Percentiles rank a stretch among this genome's conserved stretches.
These are phyloP conservation scores for Suillus subaureus DNA, from an alignment of 768 basidiomycete species.

Conservation along the genomic window DNA sequence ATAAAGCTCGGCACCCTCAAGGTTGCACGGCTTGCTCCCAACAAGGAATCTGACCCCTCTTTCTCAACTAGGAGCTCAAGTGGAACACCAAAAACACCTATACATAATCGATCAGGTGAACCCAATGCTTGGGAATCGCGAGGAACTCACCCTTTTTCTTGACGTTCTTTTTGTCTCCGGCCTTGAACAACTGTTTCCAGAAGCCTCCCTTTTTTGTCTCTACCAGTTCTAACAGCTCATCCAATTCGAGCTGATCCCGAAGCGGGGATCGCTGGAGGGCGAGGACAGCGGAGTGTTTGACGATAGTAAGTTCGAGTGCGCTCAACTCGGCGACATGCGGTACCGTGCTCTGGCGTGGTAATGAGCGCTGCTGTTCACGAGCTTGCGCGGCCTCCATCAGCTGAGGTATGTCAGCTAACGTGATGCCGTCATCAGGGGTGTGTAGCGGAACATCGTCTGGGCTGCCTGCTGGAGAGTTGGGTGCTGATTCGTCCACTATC, in stretches of 20 bases:
- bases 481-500: conserved; percentile 82
- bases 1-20: conserved; percentile 95
- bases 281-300: conserved; percentile 89
- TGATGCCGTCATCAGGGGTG: conserved; percentile 78
- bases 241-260: conserved; percentile 82
- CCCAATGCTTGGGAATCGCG: conserved; percentile 4
- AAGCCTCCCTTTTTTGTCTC: conserved; percentile 92
- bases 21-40: conserved; percentile 84
- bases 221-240: conserved; percentile 91
- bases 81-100: conserved; percentile 92
- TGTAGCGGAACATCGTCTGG: conserved; percentile 41
- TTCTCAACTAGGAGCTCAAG: conserved; percentile 91
- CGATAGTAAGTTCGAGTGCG: conserved; percentile 82
- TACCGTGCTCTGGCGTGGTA: conserved; percentile 75
- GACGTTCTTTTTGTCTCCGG: conserved; percentile 85
- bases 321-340: conserved; percentile 86
- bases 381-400: conserved; percentile 92
- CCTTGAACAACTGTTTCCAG: conserved; percentile 96
- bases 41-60: conserved; percentile 93
- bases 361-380: conserved; percentile 81
- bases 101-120: conserved; percentile 17
- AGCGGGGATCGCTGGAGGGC: conserved; percentile 77
- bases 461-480: conserved; percentile 67
- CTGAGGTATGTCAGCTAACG: conserved; percentile 92
- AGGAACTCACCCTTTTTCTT: conserved; percentile 79